Base-by-base conservation (phyloP, 192 early-diverging fungal species). In the Backusella luteola region DNA sequence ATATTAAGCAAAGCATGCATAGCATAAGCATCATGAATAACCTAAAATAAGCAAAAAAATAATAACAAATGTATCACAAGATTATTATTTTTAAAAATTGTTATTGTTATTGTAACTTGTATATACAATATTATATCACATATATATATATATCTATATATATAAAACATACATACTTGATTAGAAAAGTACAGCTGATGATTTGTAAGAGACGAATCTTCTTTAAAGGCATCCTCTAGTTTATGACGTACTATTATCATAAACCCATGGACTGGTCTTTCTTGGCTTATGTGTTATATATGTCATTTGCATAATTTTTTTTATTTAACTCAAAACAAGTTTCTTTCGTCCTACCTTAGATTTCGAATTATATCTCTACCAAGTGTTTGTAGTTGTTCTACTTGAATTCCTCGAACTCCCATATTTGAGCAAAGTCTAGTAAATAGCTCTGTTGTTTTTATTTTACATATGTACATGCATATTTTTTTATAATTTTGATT, bases 11-110 rank as follows among this genome's bases (percentile, higher is more conserved):
- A 85, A 7, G 91, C 92, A 76, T 93, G 89, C 4, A 91, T 91
- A 7, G 92, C 90, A 75, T 92, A 93, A 3, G 91, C 92, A 76
- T 93, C 90, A 41, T 90, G 80, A 56, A 92, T 84, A 0, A 93
- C 80, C 82, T 92, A 85, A 80, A 69, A 79, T 14, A 66, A 35
- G 29, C 32, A 36, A 41, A 68, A 67, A 9, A 17, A 66, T 67
- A 34, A 73, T 41, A 4, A 11, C 66, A 53, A 38, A 44, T 23
- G 32, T 34, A 1, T 68, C 26, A 35, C 53, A 49, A 42, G 72
- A 6, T 49, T 49, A 49, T 70, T 49, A 49, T 49, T 49, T 14
- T 49, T 49, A n/a, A 49, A 49, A 49, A 49, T 19, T 34, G 21
- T 23, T 39, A 29, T 73, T 73, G 21, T 49, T 49, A 49, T 73